phyloP scores from a whole-genome alignment of 1,284 basidiomycete species.

The Moesziomyces globuligerus region DNA sequence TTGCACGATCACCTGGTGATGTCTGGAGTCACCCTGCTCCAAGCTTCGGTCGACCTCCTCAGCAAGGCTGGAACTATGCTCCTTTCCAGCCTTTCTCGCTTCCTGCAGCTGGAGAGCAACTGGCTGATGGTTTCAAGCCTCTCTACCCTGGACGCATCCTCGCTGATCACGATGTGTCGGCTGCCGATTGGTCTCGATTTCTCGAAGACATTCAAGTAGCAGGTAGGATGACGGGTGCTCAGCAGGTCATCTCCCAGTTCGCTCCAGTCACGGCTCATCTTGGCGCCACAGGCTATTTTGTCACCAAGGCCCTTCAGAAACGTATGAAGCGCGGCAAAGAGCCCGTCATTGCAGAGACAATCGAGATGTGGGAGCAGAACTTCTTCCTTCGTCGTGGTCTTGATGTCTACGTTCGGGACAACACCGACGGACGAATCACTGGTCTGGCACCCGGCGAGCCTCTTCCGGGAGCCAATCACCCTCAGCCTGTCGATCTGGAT shows the following conservation, averaged over 20 bases:
- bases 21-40: constrained; percentile 10
- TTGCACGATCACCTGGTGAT: constrained; percentile 18
- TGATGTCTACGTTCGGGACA: constrained; percentile 23
- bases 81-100: constrained; percentile 9
- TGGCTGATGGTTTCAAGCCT: constrained; percentile 22
- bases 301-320: constrained; percentile 23
- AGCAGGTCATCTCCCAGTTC: constrained; percentile 12
- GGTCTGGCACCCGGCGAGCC: not conserved
- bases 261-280: constrained; percentile 25
- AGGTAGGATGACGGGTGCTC: constrained; percentile 10
- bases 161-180: constrained; percentile 16
- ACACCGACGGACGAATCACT: constrained; percentile 9
- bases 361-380: constrained; percentile 23
- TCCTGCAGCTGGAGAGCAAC: constrained; percentile 2
- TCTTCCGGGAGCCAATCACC: not conserved
- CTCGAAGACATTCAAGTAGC: constrained; percentile 20
- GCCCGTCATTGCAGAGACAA: constrained; percentile 10
- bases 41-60: constrained; percentile 9
- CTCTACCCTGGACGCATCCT: constrained; percentile 15
- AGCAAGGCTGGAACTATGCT: not conserved
- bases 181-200: constrained; percentile 29
- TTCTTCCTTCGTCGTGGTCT: constrained; percentile 21
- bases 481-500: not conserved
- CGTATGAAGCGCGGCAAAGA: constrained; percentile 10
- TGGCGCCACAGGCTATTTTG: constrained; percentile 14